Conservation (phyloP, 768 basidiomycete species). For the Serpula lacrymans region DNA sequence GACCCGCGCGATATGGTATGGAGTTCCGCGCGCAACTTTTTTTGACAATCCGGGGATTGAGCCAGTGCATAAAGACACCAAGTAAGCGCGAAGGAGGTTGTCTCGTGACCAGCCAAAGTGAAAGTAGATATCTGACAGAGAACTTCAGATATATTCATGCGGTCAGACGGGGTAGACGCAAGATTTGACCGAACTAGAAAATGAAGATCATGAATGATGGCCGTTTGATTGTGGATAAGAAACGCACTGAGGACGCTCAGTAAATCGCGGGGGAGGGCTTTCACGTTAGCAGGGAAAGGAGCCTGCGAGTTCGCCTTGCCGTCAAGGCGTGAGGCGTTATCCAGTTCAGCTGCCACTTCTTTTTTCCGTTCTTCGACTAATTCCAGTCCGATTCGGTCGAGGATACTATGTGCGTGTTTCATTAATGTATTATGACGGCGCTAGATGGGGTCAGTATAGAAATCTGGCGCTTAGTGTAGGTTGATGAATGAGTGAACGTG, state of each 20-base stretch:
- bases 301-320: slow-evolving; percentile 25
- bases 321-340: slow-evolving; percentile 16
- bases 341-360: slow-evolving; percentile 29
- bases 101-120: slow-evolving; percentile 64
- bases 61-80: slow-evolving; percentile 63
- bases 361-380: slow-evolving; percentile 50
- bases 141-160: slow-evolving; percentile 56
- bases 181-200: slow-evolving; percentile 54
- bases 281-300: too few species aligned
- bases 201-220: slow-evolving; percentile 1
- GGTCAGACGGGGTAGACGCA: slow-evolving; percentile 37
- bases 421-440: slow-evolving; percentile 43
- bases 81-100: slow-evolving; percentile 51
- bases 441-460: slow-evolving; percentile 23
- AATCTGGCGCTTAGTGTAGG: slow-evolving; percentile 1
- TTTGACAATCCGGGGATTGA: slow-evolving; percentile 43
- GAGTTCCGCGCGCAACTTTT: slow-evolving; percentile 44
- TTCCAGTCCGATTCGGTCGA: slow-evolving; percentile 50
- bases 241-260: slow-evolving; percentile 52
- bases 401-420: slow-evolving; percentile 41
- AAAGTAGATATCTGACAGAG: slow-evolving; percentile 65
- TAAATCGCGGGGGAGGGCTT: slow-evolving; percentile 44
- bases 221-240: background rate
- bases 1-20: slow-evolving; percentile 21
- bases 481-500: slow-evolving; percentile 12